Conservation (phyloP, 2,329 filamentous ascomycete genomes). For the Ceratocystis variospora region DNA sequence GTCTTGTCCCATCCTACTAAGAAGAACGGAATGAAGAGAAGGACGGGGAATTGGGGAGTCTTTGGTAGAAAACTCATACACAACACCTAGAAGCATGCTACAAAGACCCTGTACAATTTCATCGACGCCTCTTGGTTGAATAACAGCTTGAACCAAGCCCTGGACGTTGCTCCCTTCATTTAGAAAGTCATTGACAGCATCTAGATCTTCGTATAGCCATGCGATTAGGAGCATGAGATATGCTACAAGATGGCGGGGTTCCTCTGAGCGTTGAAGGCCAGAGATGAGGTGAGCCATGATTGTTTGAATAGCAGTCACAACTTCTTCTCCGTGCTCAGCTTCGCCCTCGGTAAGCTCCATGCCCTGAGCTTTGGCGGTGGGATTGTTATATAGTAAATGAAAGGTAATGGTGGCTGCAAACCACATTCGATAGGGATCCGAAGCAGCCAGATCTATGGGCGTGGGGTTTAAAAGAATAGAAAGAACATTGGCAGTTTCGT, state of each 20-base stretch:
- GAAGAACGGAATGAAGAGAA: constrained; percentile 66
- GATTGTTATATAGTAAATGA: constrained; percentile 69
- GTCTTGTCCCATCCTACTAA: constrained; percentile 66
- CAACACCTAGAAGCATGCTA: constrained; percentile 68
- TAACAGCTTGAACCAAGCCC: constrained; percentile 60
- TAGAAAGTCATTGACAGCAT: constrained; percentile 84
- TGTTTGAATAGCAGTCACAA: constrained; percentile 84
- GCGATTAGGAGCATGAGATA: constrained; percentile 80
- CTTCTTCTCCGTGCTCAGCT: constrained; percentile 77
- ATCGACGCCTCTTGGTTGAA: constrained; percentile 45
- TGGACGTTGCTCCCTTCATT: constrained; percentile 88
- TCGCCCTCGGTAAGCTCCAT: constrained; percentile 82
- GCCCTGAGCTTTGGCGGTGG: constrained; percentile 62
- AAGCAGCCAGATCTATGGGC: constrained; percentile 39
- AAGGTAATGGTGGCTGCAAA: constrained; percentile 79
- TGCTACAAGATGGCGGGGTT: constrained; percentile 65
- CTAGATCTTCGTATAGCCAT: constrained; percentile 85
- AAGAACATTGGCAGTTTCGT: constrained; percentile 79
- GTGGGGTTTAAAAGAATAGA: constrained; percentile 63
- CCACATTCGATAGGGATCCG: constrained; percentile 79
- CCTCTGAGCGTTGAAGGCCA: constrained; percentile 60
- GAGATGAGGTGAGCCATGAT: constrained; percentile 75
- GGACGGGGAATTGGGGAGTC: constrained; percentile 79
- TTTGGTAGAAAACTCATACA: constrained; percentile 96
- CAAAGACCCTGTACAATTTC: constrained; percentile 67